These are phyloP conservation scores for Backusella australiensis DNA, from an alignment of 192 early-diverging fungal genomes.

Conservation along the genomic window DNA sequence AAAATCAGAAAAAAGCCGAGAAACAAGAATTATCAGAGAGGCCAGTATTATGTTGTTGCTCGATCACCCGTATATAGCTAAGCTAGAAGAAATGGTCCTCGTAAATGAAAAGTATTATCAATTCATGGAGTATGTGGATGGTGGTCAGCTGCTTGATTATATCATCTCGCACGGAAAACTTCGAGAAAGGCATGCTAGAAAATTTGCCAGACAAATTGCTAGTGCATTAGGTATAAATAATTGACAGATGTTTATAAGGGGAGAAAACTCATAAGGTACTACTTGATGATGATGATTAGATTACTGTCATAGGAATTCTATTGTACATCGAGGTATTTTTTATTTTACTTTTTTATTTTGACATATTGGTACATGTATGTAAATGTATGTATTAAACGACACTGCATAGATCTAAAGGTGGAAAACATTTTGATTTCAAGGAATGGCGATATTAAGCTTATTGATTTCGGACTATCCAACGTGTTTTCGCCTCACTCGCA, in stretches of 20 bases:
- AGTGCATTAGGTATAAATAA: slow-evolving; percentile 49
- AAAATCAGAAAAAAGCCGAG: slow-evolving; percentile 40
- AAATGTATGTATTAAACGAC: background rate
- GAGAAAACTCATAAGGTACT: background rate
- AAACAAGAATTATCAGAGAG: slow-evolving; percentile 67
- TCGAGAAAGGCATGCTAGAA: slow-evolving; percentile 73
- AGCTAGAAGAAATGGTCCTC: slow-evolving; percentile 65
- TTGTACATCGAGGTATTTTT: slow-evolving; percentile 58
- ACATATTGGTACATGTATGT: background rate
- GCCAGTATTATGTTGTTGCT: slow-evolving; percentile 70
- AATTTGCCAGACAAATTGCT: slow-evolving; percentile 71
- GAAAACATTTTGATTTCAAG: slow-evolving; percentile 79
- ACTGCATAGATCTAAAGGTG: slow-evolving; percentile 61
- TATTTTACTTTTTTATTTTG: background rate
- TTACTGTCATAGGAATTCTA: slow-evolving; percentile 58
- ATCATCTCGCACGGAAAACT: slow-evolving; percentile 76
- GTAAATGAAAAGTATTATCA: slow-evolving; percentile 67
- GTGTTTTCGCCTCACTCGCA: slow-evolving; percentile 50
- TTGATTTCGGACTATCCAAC: slow-evolving; percentile 88
- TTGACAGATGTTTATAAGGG: background rate
- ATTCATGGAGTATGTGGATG: slow-evolving; percentile 76
- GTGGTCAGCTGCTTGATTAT: slow-evolving; percentile 85
- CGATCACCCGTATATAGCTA: slow-evolving; percentile 81
- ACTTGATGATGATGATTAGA: slow-evolving; percentile 20
- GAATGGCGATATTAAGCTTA: slow-evolving; percentile 72